Percentiles rank a stretch among this genome's conserved stretches.
Conservation (phyloP, 2,329 filamentous ascomycete species). For the Penicillium sp. region DNA sequence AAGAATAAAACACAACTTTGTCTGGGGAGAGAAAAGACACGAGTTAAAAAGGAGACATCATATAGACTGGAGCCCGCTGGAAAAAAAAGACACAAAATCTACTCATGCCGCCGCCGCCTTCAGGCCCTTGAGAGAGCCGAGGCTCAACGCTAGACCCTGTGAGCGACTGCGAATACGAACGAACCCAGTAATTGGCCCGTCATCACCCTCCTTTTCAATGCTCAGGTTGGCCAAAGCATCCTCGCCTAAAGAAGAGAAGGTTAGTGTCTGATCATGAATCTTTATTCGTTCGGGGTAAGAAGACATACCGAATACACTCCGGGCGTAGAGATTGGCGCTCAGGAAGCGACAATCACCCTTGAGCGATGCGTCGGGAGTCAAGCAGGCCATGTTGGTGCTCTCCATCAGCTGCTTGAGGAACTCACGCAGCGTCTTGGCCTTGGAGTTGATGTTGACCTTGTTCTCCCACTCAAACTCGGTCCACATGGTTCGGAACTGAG, state of each 20-base stretch:
- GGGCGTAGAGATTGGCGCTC: slow-evolving; percentile 94
- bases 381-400: slow-evolving; percentile 97
- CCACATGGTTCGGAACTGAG: slow-evolving; percentile 99
- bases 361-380: slow-evolving; percentile 94
- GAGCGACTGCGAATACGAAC: slow-evolving; percentile 97
- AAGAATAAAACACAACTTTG: slow-evolving; percentile 36
- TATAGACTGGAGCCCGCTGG: slow-evolving; percentile 40
- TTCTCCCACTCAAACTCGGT: slow-evolving; percentile 99
- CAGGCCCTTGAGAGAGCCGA: slow-evolving; percentile 92
- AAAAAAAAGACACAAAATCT: slow-evolving; percentile 35
- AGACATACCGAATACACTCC: slow-evolving; percentile 92
- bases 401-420: slow-evolving; percentile 96
- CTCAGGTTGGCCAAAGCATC: slow-evolving; percentile 96
- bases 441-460: slow-evolving; percentile 99
- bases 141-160: slow-evolving; percentile 89
- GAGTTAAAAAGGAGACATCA: slow-evolving; percentile 35
- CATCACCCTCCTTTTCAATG: slow-evolving; percentile 95
- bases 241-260: slow-evolving; percentile 71
- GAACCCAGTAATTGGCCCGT: slow-evolving; percentile 95
- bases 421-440: slow-evolving; percentile 86
- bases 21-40: slow-evolving; percentile 34
- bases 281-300: background rate
- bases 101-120: slow-evolving; percentile 67
- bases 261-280: slow-evolving; percentile 27
- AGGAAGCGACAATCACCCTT: slow-evolving; percentile 98